Percentiles rank a stretch among this genome's conserved stretches.
phyloP scores from a whole-genome alignment of 2,329 filamentous ascomycete genomes.

The Colletotrichum tamarilloi region DNA sequence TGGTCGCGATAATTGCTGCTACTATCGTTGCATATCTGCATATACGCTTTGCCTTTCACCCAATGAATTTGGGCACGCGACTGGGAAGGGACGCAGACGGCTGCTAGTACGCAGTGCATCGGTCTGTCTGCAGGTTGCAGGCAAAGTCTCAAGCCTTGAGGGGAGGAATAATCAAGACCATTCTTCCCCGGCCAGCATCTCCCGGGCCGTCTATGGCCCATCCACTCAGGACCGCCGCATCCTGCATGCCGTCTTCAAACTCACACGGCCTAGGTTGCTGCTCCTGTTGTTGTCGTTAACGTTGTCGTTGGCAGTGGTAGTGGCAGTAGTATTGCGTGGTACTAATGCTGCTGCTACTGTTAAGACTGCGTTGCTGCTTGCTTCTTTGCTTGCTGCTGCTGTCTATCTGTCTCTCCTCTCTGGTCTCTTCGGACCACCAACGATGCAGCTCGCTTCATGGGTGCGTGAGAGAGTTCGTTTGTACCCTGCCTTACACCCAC shows the following conservation, averaged over 20 bases:
- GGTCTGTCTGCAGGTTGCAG: slow-evolving; percentile 18
- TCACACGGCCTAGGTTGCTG: neutral
- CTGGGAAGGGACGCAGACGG: neutral
- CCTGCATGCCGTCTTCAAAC: neutral
- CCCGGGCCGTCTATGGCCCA: neutral
- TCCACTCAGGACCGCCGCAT: neutral
- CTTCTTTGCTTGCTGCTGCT: slow-evolving; percentile 9
- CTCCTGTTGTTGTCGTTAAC: neutral
- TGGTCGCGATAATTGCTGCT: neutral
- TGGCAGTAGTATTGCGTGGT: neutral
- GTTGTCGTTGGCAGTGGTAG: neutral
- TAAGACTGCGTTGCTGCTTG: neutral
- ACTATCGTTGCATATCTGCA: neutral
- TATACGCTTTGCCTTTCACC: slow-evolving; percentile 2
- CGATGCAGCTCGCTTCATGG: slow-evolving; percentile 10
- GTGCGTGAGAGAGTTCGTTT: slow-evolving; percentile 9
- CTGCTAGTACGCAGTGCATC: neutral
- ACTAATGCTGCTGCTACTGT: neutral
- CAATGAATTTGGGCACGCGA: slow-evolving; percentile 29
- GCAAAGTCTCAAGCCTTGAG: slow-evolving; percentile 9
- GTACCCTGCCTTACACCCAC: neutral
- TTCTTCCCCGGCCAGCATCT: slow-evolving; percentile 1
- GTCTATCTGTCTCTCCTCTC: neutral
- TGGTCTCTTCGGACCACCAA: neutral
- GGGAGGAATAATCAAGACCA: slow-evolving; percentile 9